Conservation (phyloP, 192 early-diverging fungal genomes). For the Haplosporangium gracile region DNA sequence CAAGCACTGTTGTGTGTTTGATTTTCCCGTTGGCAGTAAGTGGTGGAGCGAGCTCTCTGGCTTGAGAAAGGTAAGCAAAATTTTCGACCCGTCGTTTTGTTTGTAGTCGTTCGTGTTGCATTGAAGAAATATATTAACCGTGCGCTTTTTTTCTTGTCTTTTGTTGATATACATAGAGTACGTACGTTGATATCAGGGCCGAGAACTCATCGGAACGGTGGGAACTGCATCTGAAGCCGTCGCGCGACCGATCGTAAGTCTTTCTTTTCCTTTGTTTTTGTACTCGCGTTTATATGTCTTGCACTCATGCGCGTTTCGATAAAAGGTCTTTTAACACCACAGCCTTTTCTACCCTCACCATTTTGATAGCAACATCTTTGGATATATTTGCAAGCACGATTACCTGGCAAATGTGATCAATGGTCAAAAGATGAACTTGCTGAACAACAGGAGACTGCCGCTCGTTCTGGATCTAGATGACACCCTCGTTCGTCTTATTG, state of each 20-base stretch:
- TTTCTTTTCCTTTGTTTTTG: constrained; percentile 11
- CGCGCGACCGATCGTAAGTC: constrained; percentile 69
- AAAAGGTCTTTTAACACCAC: background rate
- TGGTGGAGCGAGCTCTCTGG: constrained; percentile 77
- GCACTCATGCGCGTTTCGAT: too few species aligned
- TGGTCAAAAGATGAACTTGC: constrained; percentile 61
- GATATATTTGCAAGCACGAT: constrained; percentile 69
- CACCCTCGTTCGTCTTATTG: constrained; percentile 78
- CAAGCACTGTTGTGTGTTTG: constrained; percentile 72
- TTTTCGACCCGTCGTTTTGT: background rate
- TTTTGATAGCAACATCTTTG: constrained; percentile 67
- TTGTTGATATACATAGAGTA: constrained; percentile 57
- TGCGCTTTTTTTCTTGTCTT: background rate
- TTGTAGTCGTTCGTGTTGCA: background rate
- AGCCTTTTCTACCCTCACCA: too few species aligned
- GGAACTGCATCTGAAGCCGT: constrained; percentile 81
- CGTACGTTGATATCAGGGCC: constrained; percentile 63
- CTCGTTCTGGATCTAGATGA: constrained; percentile 86
- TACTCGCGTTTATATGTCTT: background rate
- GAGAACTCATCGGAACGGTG: constrained; percentile 63
- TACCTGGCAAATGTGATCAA: constrained; percentile 70
- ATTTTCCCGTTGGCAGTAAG: constrained; percentile 67
- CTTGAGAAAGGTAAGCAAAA: constrained; percentile 65
- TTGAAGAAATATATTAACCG: constrained; percentile 5
- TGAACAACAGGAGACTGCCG: constrained; percentile 67